These are phyloP conservation scores for Diaporthe sp. DNA, from an alignment of 2,329 filamentous ascomycete genomes.

Conservation along the genomic window DNA sequence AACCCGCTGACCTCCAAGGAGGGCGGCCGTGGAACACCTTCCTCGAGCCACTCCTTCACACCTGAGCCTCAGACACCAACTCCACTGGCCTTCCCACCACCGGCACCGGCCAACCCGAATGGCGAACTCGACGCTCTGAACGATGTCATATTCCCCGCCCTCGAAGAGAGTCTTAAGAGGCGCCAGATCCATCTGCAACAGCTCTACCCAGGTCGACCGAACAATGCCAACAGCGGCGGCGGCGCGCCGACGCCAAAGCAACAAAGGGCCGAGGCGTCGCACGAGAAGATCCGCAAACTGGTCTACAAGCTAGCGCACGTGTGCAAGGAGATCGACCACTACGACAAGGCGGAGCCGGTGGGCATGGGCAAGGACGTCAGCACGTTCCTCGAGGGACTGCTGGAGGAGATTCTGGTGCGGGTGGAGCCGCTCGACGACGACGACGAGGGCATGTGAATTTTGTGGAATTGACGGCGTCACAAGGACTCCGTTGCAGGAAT, in stretches of 20 bases:
- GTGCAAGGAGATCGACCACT: conserved; percentile 90
- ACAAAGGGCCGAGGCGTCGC: conserved; percentile 76
- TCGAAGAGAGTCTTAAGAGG: conserved; percentile 89
- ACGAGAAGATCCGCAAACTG: conserved; percentile 84
- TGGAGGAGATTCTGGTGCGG: conserved; percentile 93
- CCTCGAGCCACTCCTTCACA: conserved; percentile 29
- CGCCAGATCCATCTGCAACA: conserved; percentile 73
- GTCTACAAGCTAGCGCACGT: conserved; percentile 85
- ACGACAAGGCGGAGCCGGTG: conserved; percentile 86
- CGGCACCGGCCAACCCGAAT: conserved; percentile 66
- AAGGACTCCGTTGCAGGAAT: neutral
- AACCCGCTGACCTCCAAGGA: conserved; percentile 34
- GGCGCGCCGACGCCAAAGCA: conserved; percentile 67
- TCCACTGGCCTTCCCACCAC: conserved; percentile 63
- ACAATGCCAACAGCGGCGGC: conserved; percentile 63
- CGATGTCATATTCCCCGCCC: conserved; percentile 91
- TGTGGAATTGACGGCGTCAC: neutral
- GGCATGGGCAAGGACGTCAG: conserved; percentile 93
- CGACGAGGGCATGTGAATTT: conserved; percentile 55
- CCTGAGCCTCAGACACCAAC: conserved; percentile 36
- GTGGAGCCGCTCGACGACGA: conserved; percentile 88
- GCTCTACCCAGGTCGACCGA: conserved; percentile 44
- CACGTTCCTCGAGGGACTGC: conserved; percentile 88
- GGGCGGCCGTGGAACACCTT: conserved; percentile 18
- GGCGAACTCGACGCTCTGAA: conserved; percentile 86